Evolutionary conservation across 1,139 yeast species (phyloP).

Genomic region (Taiozyma sp.): DNA sequence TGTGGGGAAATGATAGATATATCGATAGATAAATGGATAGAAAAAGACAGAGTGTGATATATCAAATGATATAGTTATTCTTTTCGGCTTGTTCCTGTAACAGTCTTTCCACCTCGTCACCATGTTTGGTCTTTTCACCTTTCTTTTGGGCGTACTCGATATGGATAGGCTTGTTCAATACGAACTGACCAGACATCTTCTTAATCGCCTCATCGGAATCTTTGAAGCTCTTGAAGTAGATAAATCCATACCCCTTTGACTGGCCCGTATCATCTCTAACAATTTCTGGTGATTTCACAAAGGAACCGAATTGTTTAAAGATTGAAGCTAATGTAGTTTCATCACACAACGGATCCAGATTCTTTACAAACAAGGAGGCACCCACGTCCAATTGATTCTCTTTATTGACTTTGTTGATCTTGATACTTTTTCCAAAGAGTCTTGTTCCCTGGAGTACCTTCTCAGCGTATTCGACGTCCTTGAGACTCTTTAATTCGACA

Average conservation of each 20-base stretch:
- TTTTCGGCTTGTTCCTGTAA: constrained; percentile 63
- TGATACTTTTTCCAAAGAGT: constrained; percentile 58
- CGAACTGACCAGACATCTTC: constrained; percentile 59
- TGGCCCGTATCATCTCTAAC: constrained; percentile 47
- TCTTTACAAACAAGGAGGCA: constrained; percentile 71
- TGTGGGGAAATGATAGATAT: neutral
- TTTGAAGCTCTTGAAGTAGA: constrained; percentile 54
- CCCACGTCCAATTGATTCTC: constrained; percentile 46
- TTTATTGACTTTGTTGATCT: constrained; percentile 46
- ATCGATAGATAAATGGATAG: too few relatives aligned
- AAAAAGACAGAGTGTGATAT: neutral
- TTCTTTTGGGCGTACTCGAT: constrained; percentile 73
- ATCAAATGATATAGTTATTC: constrained; percentile 19
- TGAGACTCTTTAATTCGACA: constrained; percentile 56
- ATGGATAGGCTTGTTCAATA: constrained; percentile 60
- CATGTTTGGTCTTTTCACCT: constrained; percentile 57
- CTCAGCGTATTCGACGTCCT: constrained; percentile 69
- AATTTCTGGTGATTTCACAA: constrained; percentile 47
- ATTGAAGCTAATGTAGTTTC: constrained; percentile 52
- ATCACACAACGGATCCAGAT: constrained; percentile 66
- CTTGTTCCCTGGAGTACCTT: constrained; percentile 56
- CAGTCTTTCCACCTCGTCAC: constrained; percentile 72
- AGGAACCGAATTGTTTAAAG: constrained; percentile 64
- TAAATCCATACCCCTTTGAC: constrained; percentile 62
- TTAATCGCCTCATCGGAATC: constrained; percentile 69